A percentile compares a stretch with the other conserved stretches of the same genome.
Evolutionary conservation across 148 eudicot species (phyloP).

Genomic region (Rhododendron henanense): DNA sequence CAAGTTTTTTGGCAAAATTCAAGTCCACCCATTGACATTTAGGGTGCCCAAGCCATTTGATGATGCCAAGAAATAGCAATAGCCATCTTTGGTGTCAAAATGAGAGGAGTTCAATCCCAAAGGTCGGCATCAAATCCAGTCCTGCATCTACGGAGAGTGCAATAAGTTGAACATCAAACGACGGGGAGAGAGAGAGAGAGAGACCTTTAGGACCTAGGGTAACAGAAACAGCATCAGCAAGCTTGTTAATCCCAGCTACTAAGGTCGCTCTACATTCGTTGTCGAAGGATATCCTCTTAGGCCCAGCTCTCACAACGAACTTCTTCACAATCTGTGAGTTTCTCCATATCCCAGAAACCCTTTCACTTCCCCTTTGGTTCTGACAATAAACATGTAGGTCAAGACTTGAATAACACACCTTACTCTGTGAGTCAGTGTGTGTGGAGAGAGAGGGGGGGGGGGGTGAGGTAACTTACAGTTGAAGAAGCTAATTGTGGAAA

Average conservation of each 20-base stretch:
- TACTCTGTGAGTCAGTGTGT: neutral
- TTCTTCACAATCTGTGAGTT: constrained; percentile 16
- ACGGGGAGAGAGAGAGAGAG: neutral
- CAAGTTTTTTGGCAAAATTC: neutral
- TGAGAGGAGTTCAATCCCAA: neutral
- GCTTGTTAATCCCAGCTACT: constrained; percentile 72
- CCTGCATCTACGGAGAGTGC: neutral
- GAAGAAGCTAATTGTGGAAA: constrained; percentile 5
- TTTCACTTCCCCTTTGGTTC: constrained; percentile 19
- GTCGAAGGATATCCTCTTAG: constrained; percentile 71
- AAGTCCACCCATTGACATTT: neutral
- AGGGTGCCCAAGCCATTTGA: too few relatives aligned
- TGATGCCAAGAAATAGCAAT: neutral
- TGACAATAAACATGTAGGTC: constrained; percentile 18
- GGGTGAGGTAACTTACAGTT: constrained; percentile 15
- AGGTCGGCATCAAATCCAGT: neutral
- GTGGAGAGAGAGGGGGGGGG: neutral
- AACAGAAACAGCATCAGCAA: constrained; percentile 95
- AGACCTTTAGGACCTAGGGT: constrained; percentile 96
- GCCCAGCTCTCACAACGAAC: constrained; percentile 71
- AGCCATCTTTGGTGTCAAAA: neutral
- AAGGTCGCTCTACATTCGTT: constrained; percentile 68
- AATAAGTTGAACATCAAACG: neutral
- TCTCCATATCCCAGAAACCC: constrained; percentile 22
- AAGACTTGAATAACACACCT: neutral